phyloP scores from a whole-genome alignment of 805 yeast species.

The Starmerella khaoyaiensis region DNA sequence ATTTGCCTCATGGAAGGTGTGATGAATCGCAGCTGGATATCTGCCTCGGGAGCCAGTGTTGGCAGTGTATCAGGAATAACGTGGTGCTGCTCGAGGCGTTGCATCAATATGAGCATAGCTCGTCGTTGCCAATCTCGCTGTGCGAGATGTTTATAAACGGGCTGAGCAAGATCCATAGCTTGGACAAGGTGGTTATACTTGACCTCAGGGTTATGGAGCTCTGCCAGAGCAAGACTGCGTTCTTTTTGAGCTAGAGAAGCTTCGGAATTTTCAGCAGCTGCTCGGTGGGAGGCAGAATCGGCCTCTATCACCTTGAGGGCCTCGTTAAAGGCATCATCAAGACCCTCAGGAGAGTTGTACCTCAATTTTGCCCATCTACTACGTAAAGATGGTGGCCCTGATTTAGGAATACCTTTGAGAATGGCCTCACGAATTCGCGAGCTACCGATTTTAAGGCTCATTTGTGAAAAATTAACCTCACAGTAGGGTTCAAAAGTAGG shows the following conservation, averaged over 20 bases:
- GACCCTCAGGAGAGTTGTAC: conserved; percentile 55
- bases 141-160: conserved; percentile 65
- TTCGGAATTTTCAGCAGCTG: conserved; percentile 25
- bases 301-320: conserved; percentile 49
- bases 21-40: conserved; percentile 49
- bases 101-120: conserved; percentile 71
- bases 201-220: conserved; percentile 73
- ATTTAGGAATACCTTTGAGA: conserved; percentile 20
- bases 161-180: conserved; percentile 52
- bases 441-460: conserved; percentile 19
- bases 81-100: conserved; percentile 71
- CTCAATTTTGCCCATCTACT: conserved; percentile 24
- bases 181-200: conserved; percentile 43
- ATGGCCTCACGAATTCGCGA: conserved; percentile 22
- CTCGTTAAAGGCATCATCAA: conserved; percentile 58
- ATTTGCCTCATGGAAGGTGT: conserved; percentile 39
- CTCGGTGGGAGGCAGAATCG: conserved; percentile 36
- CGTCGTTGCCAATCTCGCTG: conserved; percentile 58
- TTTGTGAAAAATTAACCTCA: neutral
- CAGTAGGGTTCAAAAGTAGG: too few relatives aligned
- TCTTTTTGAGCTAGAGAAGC: conserved; percentile 17
- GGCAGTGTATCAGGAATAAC: conserved; percentile 93
- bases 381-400: conserved; percentile 23
- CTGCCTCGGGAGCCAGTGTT: conserved; percentile 68
- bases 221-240: conserved; percentile 44